Evolutionary conservation across 1,284 basidiomycete genomes (phyloP).

Genomic region (Tilletiopsis washingtonensis): DNA sequence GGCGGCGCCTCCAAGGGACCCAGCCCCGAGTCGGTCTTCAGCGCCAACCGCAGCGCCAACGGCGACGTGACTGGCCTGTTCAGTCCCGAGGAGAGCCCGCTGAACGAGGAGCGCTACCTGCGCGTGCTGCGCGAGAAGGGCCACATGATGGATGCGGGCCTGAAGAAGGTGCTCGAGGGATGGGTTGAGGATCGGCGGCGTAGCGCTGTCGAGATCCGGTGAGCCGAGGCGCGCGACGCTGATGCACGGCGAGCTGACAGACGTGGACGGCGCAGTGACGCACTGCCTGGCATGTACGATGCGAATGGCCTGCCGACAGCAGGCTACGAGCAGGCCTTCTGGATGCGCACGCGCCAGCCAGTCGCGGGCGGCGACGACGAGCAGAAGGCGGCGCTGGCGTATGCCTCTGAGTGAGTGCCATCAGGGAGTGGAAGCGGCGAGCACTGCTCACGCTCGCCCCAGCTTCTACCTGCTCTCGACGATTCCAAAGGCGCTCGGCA

Average conservation of each 20-base stretch:
- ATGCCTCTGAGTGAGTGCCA: constrained; percentile 28
- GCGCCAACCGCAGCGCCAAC: too few relatives aligned
- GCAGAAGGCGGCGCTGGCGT: constrained; percentile 41
- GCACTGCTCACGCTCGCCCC: too few relatives aligned
- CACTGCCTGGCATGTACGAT: constrained; percentile 40
- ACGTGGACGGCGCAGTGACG: constrained; percentile 10
- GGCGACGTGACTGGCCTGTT: too few relatives aligned
- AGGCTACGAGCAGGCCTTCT: constrained; percentile 40
- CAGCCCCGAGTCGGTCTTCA: too few relatives aligned
- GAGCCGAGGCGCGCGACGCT: constrained; percentile 1
- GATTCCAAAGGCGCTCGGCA: constrained; percentile 32
- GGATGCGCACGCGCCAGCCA: constrained; percentile 32
- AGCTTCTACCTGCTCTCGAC: constrained; percentile 40
- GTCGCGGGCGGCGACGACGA: constrained; percentile 23
- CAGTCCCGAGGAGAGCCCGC: constrained; percentile 16
- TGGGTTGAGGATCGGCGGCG: constrained; percentile 28
- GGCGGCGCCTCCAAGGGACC: too few relatives aligned
- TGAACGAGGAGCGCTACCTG: constrained; percentile 30
- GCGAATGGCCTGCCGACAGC: constrained; percentile 26
- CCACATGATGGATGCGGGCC: constrained; percentile 8
- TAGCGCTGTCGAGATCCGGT: constrained; percentile 38
- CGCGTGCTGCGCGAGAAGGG: constrained; percentile 13
- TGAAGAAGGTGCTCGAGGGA: constrained; percentile 18
- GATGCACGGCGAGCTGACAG: not conserved
- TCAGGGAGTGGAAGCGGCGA: too few relatives aligned